A percentile compares a stretch with the other conserved stretches of the same genome.
These are phyloP conservation scores for Penicillium atrosanguineum DNA, from an alignment of 495 filamentous ascomycete genomes.

Conservation along the genomic window DNA sequence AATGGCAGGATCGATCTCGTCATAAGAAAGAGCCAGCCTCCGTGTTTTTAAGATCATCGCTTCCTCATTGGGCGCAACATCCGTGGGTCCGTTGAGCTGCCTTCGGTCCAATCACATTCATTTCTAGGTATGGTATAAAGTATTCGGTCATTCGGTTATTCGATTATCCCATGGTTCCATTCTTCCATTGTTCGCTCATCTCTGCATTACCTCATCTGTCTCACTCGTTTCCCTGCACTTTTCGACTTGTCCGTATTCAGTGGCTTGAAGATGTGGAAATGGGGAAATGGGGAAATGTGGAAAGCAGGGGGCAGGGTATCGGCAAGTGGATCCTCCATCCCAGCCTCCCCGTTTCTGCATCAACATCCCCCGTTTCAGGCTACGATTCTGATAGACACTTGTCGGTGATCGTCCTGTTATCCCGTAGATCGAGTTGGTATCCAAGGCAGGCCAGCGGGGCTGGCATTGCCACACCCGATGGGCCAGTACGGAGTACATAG, in stretches of 20 bases:
- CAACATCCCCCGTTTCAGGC: background rate
- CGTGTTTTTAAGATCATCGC: background rate
- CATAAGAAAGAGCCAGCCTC: conserved; percentile 22
- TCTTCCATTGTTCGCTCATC: too few relatives aligned
- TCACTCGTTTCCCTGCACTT: background rate
- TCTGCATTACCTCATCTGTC: background rate
- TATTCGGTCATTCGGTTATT: too few relatives aligned
- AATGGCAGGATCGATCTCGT: conserved; percentile 6
- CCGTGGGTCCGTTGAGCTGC: conserved; percentile 14
- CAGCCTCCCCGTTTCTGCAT: conserved; percentile 19
- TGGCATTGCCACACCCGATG: background rate
- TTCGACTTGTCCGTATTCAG: background rate
- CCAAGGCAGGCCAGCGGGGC: background rate
- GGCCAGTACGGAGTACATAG: background rate
- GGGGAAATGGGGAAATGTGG: background rate
- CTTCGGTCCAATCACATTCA: conserved; percentile 8
- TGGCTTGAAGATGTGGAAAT: background rate
- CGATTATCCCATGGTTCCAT: too few relatives aligned
- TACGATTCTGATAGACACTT: too few relatives aligned
- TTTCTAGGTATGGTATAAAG: background rate
- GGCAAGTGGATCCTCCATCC: conserved; percentile 12
- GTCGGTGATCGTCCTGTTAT: background rate
- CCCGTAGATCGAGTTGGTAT: background rate
- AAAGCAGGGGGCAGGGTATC: conserved; percentile 11
- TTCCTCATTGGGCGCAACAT: conserved; percentile 11